phyloP scores from a whole-genome alignment of 148 eudicot species.

The Chenopodium album region DNA sequence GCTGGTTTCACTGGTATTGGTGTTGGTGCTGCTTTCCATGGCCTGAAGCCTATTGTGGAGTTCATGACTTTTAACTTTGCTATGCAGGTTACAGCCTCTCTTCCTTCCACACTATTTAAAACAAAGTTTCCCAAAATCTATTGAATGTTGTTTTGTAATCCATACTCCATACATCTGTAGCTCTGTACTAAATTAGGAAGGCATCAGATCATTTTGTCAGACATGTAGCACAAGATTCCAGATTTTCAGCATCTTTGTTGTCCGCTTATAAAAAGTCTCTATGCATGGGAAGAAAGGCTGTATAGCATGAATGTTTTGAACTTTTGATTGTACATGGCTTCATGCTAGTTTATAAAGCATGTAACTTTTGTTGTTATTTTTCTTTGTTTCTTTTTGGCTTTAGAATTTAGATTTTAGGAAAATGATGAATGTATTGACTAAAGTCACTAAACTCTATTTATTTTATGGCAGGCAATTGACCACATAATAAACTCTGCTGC shows the following conservation, averaged over 20 bases:
- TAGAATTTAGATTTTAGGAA: background rate
- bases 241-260: background rate
- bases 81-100: constrained; percentile 78
- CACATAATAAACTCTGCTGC: constrained; percentile 97
- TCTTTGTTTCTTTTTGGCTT: background rate
- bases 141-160: too few species aligned
- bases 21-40: constrained; percentile 97
- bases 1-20: constrained; percentile 98
- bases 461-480: constrained; percentile 72
- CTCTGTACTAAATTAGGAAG: background rate
- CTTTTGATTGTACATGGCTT: too few species aligned
- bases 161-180: background rate
- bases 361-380: background rate
- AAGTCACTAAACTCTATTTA: background rate
- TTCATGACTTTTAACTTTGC: constrained; percentile 99
- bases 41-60: constrained; percentile 75
- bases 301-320: background rate
- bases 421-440: background rate
- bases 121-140: background rate
- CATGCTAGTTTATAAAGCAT: background rate
- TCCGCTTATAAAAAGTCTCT: background rate
- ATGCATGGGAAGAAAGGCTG: background rate
- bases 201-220: background rate
- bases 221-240: too few species aligned
- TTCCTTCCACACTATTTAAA: background rate